Percentiles rank a stretch among this genome's conserved stretches.
Conservation (phyloP, 305 asterid species). For the Fraxinus greggii region DNA sequence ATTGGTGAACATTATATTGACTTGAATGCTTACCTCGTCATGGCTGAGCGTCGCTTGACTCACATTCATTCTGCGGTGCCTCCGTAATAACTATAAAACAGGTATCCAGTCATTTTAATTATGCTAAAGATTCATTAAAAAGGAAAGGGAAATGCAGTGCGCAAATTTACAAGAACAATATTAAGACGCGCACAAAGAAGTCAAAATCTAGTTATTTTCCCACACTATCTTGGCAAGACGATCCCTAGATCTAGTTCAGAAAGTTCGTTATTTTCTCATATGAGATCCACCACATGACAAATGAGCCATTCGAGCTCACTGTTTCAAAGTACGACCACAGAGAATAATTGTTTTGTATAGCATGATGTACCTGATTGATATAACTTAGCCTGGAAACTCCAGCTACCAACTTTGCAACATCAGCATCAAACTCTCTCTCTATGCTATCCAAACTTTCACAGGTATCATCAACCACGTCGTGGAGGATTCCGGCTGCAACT, state of each 20-base stretch:
- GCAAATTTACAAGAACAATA: not conserved
- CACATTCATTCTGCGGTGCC: slow-evolving; percentile 83
- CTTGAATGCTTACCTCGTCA: slow-evolving; percentile 64
- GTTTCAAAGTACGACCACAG: not conserved
- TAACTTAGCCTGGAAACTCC: slow-evolving; percentile 93
- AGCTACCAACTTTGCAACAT: slow-evolving; percentile 84
- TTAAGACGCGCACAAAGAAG: not conserved
- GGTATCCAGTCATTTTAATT: slow-evolving; percentile 16
- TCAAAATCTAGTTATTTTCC: slow-evolving; percentile 8
- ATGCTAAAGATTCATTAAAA: slow-evolving; percentile 14
- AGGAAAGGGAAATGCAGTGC: not conserved
- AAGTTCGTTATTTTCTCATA: not conserved
- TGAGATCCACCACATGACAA: not conserved
- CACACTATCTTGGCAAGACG: slow-evolving; percentile 10
- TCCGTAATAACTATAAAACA: slow-evolving; percentile 71
- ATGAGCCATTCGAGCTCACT: not conserved
- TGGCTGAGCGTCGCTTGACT: slow-evolving; percentile 62
- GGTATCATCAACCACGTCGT: slow-evolving; percentile 86
- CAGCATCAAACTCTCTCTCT: slow-evolving; percentile 73
- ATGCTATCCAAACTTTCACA: slow-evolving; percentile 66
- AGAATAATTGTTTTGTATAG: slow-evolving; percentile 9
- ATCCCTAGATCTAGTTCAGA: slow-evolving; percentile 5
- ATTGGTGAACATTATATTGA: slow-evolving; percentile 7
- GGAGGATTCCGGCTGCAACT: slow-evolving; percentile 92
- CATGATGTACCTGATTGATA: slow-evolving; percentile 70